Evolutionary conservation across 345 rosid genomes (phyloP).

Genomic region (Sisymbrium altissimum): DNA sequence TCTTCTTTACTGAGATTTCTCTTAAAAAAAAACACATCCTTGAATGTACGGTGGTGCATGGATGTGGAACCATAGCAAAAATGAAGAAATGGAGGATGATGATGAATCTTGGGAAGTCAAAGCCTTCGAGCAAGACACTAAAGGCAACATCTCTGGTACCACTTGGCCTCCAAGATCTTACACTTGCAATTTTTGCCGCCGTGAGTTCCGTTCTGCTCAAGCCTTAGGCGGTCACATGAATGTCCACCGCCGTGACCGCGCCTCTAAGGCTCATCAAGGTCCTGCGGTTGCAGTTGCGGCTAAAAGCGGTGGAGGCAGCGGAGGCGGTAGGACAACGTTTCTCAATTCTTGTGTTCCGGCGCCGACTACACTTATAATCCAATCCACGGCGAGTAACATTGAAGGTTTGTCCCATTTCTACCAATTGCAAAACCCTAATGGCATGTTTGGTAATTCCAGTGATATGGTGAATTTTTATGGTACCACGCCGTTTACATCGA

Average conservation of each 20-base stretch:
- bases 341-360: constrained; percentile 39
- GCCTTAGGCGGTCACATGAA: constrained; percentile 99
- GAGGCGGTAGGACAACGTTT: constrained; percentile 15
- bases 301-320: neutral
- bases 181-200: constrained; percentile 85
- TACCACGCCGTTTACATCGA: constrained; percentile 42
- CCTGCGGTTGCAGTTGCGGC: constrained; percentile 14
- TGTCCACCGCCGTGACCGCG: constrained; percentile 91
- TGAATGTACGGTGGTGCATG: constrained; percentile 34
- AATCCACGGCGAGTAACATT: constrained; percentile 20
- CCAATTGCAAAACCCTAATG: constrained; percentile 61
- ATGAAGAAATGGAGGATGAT: constrained; percentile 38
- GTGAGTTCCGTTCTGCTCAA: constrained; percentile 95
- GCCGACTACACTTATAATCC: constrained; percentile 14
- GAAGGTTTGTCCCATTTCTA: constrained; percentile 61
- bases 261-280: constrained; percentile 64
- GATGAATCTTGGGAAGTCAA: constrained; percentile 95
- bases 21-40: constrained; percentile 20
- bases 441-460: constrained; percentile 34
- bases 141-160: constrained; percentile 59
- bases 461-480: constrained; percentile 24
- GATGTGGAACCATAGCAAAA: constrained; percentile 72
- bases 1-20: constrained; percentile 14
- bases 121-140: constrained; percentile 85
- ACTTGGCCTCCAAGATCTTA: constrained; percentile 99